These are phyloP conservation scores for Wallemia mellicola DNA, from an alignment of 1,284 basidiomycete genomes.

Conservation along the genomic window DNA sequence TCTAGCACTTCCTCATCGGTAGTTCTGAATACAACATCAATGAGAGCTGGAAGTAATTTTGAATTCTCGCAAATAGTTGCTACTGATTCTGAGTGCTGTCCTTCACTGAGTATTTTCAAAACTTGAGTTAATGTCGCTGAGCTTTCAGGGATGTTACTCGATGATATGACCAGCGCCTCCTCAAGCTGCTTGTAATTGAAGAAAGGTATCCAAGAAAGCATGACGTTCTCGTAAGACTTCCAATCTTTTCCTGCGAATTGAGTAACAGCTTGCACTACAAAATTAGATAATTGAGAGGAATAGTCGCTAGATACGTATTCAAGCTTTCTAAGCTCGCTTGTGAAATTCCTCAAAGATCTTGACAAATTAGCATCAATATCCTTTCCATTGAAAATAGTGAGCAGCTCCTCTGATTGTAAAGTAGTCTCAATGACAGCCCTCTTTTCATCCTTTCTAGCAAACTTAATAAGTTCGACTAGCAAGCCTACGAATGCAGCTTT, in stretches of 20 bases:
- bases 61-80: not conserved
- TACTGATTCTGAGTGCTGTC: not conserved
- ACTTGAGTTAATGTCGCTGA: not conserved
- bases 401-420: not conserved
- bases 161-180: not conserved
- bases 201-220: not conserved
- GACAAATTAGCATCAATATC: not conserved
- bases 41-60: not conserved
- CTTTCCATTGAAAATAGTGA: not conserved
- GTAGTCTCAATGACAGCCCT: not conserved
- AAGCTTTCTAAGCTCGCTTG: not conserved
- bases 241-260: not conserved
- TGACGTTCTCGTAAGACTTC: not conserved
- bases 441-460: not conserved
- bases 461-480: conserved; percentile 4
- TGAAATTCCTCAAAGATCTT: not conserved
- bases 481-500: conserved; percentile 2
- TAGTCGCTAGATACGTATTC: not conserved
- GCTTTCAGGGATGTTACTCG: not conserved
- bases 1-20: not conserved
- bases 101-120: not conserved
- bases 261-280: not conserved
- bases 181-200: not conserved
- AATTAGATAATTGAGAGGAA: not conserved
- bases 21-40: not conserved